These are phyloP conservation scores for Chlamydomonas asymmetrica DNA, from an alignment of 139 green algal genomes.

Conservation along the genomic window DNA sequence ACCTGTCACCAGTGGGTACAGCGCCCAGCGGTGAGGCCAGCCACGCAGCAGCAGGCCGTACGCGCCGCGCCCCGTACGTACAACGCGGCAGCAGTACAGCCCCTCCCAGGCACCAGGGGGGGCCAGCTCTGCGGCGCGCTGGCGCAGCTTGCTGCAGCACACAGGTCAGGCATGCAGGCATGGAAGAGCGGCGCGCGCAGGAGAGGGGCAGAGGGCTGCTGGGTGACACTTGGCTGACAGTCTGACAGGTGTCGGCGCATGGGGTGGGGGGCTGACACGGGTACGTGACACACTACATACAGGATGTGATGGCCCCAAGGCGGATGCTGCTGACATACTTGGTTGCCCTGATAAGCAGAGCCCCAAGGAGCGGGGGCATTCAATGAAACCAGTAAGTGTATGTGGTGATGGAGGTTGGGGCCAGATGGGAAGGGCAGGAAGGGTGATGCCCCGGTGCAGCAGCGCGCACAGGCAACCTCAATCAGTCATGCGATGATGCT, in stretches of 20 bases:
- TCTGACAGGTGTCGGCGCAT: not conserved
- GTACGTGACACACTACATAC: not conserved
- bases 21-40: slow-evolving; percentile 26
- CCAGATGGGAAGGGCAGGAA: too few relatives aligned
- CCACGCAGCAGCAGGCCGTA: slow-evolving; percentile 17
- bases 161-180: not conserved
- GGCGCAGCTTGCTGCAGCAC: slow-evolving; percentile 4
- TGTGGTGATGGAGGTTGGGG: too few relatives aligned
- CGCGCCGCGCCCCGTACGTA: slow-evolving; percentile 9
- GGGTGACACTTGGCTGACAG: not conserved
- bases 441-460: too few relatives aligned
- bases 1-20: slow-evolving; percentile 20
- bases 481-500: too few relatives aligned
- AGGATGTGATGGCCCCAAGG: not conserved
- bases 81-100: slow-evolving; percentile 19
- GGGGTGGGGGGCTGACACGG: not conserved
- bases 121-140: slow-evolving; percentile 13
- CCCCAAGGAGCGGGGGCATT: too few relatives aligned
- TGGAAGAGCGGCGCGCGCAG: not conserved
- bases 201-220: not conserved
- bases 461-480: too few relatives aligned
- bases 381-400: too few relatives aligned
- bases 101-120: not conserved
- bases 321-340: too few relatives aligned
- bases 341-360: too few relatives aligned